Conservation (phyloP, 352 stramenopile genomes). For the Globisporangium cystogenes region DNA sequence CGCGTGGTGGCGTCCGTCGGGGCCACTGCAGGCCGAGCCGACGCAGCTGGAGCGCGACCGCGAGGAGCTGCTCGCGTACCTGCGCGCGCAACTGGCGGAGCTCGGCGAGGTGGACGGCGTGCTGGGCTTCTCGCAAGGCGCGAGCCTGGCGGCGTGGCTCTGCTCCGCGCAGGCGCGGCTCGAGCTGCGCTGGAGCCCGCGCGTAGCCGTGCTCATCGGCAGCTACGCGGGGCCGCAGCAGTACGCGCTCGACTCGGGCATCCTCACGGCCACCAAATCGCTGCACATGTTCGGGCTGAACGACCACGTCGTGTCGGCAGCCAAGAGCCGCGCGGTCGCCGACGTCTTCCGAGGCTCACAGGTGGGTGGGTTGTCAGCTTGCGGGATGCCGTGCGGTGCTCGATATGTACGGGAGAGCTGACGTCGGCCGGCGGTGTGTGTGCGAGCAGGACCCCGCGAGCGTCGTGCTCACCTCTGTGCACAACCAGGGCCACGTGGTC, state of each 20-base stretch:
- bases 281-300: slow-evolving; percentile 78
- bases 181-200: slow-evolving; percentile 66
- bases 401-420: too few species aligned
- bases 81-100: slow-evolving; percentile 11
- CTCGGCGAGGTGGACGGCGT: slow-evolving; percentile 68
- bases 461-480: slow-evolving; percentile 50
- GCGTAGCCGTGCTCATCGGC: slow-evolving; percentile 64
- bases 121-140: slow-evolving; percentile 81
- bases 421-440: too few species aligned
- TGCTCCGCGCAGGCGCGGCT: slow-evolving; percentile 55
- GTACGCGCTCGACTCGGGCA: slow-evolving; percentile 43
- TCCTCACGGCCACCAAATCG: slow-evolving; percentile 44
- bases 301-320: slow-evolving; percentile 71
- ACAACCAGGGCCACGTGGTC: slow-evolving; percentile 76
- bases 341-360: slow-evolving; percentile 48
- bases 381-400: too few species aligned
- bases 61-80: too few species aligned
- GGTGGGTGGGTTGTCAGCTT: too few species aligned
- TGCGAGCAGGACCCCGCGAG: slow-evolving; percentile 27
- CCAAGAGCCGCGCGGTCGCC: slow-evolving; percentile 65
- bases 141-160: slow-evolving; percentile 74
- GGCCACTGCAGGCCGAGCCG: slow-evolving; percentile 13
- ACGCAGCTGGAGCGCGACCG: too few species aligned
- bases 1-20: slow-evolving; percentile 65
- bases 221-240: slow-evolving; percentile 64